Percentiles rank a stretch among this genome's conserved stretches.
phyloP scores from a whole-genome alignment of 208 protist species.

The Ichthyophonus hoferi region DNA sequence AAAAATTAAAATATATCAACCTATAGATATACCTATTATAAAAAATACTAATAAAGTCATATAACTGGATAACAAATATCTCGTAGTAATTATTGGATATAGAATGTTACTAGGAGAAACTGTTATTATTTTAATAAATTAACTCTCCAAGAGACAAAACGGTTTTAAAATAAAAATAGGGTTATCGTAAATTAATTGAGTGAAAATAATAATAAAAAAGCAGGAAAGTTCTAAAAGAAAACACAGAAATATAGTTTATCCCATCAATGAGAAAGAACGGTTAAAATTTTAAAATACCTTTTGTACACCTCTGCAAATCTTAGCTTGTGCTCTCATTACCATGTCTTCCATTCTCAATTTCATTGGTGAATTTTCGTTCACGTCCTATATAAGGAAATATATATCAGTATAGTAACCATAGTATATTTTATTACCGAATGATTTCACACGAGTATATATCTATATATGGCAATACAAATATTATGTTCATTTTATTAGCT shows the following conservation, averaged over 20 bases:
- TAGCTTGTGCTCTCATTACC: background rate
- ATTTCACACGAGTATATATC: background rate
- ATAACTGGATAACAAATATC: no score
- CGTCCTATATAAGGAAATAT: background rate
- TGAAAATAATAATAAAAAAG: no score
- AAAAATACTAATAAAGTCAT: no score
- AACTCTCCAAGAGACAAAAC: background rate
- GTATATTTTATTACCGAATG: background rate
- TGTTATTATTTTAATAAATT: background rate
- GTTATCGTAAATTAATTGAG: background rate
- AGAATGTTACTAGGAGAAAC: no score
- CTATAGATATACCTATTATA: background rate
- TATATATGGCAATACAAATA: no score
- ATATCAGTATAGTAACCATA: no score
- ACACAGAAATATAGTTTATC: no score
- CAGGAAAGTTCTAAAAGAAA: no score
- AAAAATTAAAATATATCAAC: background rate
- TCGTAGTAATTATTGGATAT: no score
- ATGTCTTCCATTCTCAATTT: conserved; percentile 2
- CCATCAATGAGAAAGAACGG: background rate
- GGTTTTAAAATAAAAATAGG: background rate
- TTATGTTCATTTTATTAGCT: no score
- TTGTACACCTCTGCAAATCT: background rate
- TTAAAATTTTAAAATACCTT: background rate
- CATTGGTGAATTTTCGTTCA: background rate